Evolutionary conservation across 192 early-diverging fungal genomes (phyloP).

Genomic region (Thoreauomyces humboldtii): DNA sequence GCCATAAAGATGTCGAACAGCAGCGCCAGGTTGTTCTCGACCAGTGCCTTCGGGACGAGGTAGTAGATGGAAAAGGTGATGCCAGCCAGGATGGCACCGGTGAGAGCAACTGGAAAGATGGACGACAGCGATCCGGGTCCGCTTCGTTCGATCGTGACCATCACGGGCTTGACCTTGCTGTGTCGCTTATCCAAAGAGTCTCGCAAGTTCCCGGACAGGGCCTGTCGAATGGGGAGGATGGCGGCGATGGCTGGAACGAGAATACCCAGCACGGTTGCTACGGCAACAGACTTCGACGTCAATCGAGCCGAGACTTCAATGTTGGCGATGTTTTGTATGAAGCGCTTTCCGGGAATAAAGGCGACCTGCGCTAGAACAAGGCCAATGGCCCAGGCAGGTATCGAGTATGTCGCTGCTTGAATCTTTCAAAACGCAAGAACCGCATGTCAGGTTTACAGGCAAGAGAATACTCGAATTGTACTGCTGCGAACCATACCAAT

Average conservation of each 20-base stretch:
- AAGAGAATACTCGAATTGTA: not conserved
- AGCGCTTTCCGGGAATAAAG: conserved; percentile 11
- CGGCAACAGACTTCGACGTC: not conserved
- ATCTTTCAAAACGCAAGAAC: conserved; percentile 9
- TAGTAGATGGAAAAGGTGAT: conserved; percentile 26
- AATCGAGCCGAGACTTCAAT: conserved; percentile 12
- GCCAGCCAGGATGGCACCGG: conserved; percentile 14
- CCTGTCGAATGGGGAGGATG: conserved; percentile 23
- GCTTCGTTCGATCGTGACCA: conserved; percentile 27
- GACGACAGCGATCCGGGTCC: conserved; percentile 12
- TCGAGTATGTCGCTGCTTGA: conserved; percentile 29
- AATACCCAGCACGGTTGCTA: conserved; percentile 18
- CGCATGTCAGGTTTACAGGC: not conserved
- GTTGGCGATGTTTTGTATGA: conserved; percentile 16
- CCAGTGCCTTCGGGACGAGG: conserved; percentile 25
- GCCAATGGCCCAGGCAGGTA: conserved; percentile 29
- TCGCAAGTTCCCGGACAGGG: conserved; percentile 21
- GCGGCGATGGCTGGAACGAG: conserved; percentile 27
- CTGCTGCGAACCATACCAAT: no score
- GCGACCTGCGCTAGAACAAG: conserved; percentile 6
- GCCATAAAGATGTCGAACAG: conserved; percentile 34
- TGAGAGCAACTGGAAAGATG: not conserved
- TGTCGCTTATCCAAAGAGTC: conserved; percentile 26
- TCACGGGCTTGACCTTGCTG: conserved; percentile 17
- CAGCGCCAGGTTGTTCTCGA: conserved; percentile 20